Base-by-base conservation (phyloP, 108 stramenopile species). In the Cafeteria roenbergensis region DNA sequence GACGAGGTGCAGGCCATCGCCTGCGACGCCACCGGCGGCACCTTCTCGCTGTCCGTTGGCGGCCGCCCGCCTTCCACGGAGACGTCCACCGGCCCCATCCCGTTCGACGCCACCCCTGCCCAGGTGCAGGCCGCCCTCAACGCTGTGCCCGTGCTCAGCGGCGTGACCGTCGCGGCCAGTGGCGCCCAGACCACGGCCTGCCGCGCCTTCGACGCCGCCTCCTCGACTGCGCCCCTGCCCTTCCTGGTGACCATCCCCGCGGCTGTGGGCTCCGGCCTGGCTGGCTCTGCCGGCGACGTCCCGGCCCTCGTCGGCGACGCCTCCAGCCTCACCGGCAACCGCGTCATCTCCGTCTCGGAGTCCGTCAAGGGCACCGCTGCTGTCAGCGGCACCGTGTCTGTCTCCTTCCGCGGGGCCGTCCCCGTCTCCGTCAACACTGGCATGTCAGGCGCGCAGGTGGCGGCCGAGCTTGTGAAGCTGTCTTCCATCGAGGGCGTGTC, bases 11-110 rank as follows among this genome's bases (percentile, higher is more conserved):
- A 82, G 67, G 32, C 57, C 22, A 21, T 81, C 51, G 38, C 51
- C 26, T 89, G 88, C 60, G 88, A 87, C 74, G 86, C 86, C n/a
- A 80, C 78, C 58, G 84, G 77, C 27, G 86, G 88, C 0, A 73
- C 73, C 52, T 89, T 89, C 69, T 67, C 79, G 4, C 76, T 89
- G 0, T 57, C 69, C 1, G 70, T 87, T 28, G 75, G 80, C 27
- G 86, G 81, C 1, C 75, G n/a, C n/a, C n/a, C n/a, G n/a, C n/a
- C n/a, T n/a, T n/a, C n/a, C n/a, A n/a, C n/a, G n/a, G n/a, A n/a
- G n/a, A n/a, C 75, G 55, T 80, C 72, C 63, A 79, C 80, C 6
- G 75, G 66, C 34, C 70, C 71, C 35, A 82, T 89, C 66, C 28
- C 57, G 51, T 84, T 73, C 64, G 66, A 84, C 64, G 82, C 84